Evolutionary conservation across 441 rosid genomes (phyloP), one percentile per base, ranked within the genome.

Genomic region (Gossypium gossypioides): DNA sequence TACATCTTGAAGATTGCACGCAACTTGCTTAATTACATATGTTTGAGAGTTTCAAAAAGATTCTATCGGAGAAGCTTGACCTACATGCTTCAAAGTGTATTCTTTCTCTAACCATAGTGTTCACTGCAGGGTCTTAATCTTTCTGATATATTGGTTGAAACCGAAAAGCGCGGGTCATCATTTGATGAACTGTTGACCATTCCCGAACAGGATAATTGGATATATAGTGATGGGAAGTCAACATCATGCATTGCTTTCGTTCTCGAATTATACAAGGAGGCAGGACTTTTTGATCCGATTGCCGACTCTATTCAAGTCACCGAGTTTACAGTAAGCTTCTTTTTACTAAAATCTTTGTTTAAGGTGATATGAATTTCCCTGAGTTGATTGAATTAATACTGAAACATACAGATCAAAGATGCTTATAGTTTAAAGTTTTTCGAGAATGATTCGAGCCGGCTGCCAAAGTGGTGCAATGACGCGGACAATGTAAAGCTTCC

Each of bases 131-230:
- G 77, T 54, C 88, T 95, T 75, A 83, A 85, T 81, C 92, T 95
- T 71, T 84, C 97, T 37, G 91, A 82, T 65, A 82, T 95, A 78
- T 75, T 95, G 63, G 96, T 87, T 59, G 99, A 92, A 84, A 78
- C 75, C 4, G 99, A 91, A 78, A 92, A 80, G 83, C 91, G 95
- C 42, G 96, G 98, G 22, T 87, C 89, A 34, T 86, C 98, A 21
- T 95, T 92, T 57, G 95, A 86, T 69, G 83, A 91, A 82, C 72
- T 95, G 82, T 85, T 95, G 69, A 74, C 96, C 48, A 80, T 95
- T 75, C 98, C 99, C 5, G 99, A 95, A 79, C 89, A 86, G 76
- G 99, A 95, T 83, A 86, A 91, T 68, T 95, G 99, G 98, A 10
- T 84, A 65, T 92, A 95, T 59, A 79, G 84, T 59, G 98, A 95